Base-by-base conservation (phyloP, 768 basidiomycete genomes). In the Leucosporidium scottii region DNA sequence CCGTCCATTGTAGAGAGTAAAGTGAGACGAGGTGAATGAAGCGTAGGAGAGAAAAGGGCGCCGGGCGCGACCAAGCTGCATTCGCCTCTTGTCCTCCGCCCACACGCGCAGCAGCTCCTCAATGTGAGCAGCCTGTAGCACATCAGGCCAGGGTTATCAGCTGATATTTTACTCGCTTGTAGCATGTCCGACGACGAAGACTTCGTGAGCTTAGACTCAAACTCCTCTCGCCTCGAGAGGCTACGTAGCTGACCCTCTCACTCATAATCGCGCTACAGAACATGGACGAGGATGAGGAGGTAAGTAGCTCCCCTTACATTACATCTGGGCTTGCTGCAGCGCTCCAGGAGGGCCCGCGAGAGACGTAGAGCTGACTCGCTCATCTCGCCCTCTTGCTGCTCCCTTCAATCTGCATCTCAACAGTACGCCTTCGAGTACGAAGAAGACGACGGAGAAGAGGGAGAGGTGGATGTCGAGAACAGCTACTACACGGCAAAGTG, bases 401-500 rank as follows among this genome's bases (percentile, higher is more conserved):
- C n/a, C 1, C 44, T 23, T 36, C 30, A 25, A n/a, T 8, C 12
- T 34, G 27, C 28, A 8, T 1, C 49, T 56, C 8, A 8, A 21
- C 64, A 93, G 91, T 96, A 96, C 79, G 91, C 85, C 73, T 97
- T 98, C 78, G 91, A 93, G 79, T 99, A 97, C 79, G 93, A 93
- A 53, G 93, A 92, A 78, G 91, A 89, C 39, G 89, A 89, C 34
- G 89, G 84, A 64, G 89, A 89, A 73, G 83, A 85, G 1, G 88
- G 84, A 59, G 89, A 85, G 62, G 89, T 86, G 30, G 93, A 96
- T 79, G 86, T 96, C 55, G 96, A 99, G 81, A 99, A 99, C 77
- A 86, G 93, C 85, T 99, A 99, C 80, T 98, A 98, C 78, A 89
- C 87, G 59, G 96, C 96, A 17, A 99, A 99, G 79, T 87, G 94